phyloP scores from a whole-genome alignment of 2,329 filamentous ascomycete species.

The Diaporthe sp. region DNA sequence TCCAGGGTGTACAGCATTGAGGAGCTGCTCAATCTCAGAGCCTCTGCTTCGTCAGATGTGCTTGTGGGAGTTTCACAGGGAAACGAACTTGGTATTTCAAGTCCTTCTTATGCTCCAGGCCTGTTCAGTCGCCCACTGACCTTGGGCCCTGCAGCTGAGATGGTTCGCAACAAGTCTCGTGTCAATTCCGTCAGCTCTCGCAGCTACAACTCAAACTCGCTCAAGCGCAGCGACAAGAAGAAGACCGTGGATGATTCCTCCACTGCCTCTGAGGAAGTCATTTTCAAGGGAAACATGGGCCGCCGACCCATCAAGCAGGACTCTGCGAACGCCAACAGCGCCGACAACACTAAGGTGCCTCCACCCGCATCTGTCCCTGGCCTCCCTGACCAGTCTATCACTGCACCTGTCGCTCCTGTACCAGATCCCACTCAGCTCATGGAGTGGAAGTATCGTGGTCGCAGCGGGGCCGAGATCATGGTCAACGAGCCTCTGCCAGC shows the following conservation, averaged over 20 bases:
- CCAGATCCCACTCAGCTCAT: slow-evolving; percentile 35
- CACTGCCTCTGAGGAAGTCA: slow-evolving; percentile 52
- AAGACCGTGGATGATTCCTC: slow-evolving; percentile 52
- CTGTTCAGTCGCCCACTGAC: slow-evolving; percentile 2
- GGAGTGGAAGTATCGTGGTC: slow-evolving; percentile 60
- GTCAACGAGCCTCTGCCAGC: slow-evolving; percentile 65
- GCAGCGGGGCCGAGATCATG: slow-evolving; percentile 59
- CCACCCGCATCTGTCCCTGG: neutral
- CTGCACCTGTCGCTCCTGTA: neutral
- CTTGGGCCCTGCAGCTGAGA: slow-evolving; percentile 44
- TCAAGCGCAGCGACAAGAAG: slow-evolving; percentile 41
- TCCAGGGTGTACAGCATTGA: slow-evolving; percentile 57
- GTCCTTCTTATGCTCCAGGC: neutral
- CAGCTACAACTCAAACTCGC: slow-evolving; percentile 42
- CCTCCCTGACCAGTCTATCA: neutral
- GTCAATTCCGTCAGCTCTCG: slow-evolving; percentile 41
- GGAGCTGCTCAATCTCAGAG: slow-evolving; percentile 60
- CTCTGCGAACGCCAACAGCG: neutral
- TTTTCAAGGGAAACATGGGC: slow-evolving; percentile 54
- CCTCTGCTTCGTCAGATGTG: slow-evolving; percentile 34
- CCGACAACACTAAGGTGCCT: neutral
- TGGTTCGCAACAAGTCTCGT: slow-evolving; percentile 45
- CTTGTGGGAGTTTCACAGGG: slow-evolving; percentile 35
- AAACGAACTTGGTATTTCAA: slow-evolving; percentile 42
- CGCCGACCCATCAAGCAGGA: slow-evolving; percentile 42